Evolutionary conservation across 1,139 yeast species (phyloP).

Genomic region (Scheffersomyces insectosa): DNA sequence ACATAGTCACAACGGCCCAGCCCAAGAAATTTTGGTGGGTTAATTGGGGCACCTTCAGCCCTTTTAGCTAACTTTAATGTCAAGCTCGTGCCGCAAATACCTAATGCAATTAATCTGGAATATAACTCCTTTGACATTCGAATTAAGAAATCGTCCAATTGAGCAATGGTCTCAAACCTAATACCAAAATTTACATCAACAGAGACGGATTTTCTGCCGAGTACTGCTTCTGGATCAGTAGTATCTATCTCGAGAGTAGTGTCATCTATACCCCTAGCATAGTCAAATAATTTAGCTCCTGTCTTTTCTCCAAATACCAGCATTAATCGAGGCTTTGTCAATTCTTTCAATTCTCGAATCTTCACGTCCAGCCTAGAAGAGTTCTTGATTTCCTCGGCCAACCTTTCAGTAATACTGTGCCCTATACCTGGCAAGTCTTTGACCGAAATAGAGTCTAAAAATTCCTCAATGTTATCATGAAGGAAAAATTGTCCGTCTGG

Average conservation of each 20-base stretch:
- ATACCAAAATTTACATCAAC: constrained; percentile 94
- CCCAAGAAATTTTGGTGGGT: constrained; percentile 80
- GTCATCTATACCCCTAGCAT: constrained; percentile 67
- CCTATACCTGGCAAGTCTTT: constrained; percentile 89
- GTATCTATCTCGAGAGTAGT: constrained; percentile 53
- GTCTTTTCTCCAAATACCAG: constrained; percentile 64
- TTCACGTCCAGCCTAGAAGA: constrained; percentile 14
- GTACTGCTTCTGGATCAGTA: constrained; percentile 42
- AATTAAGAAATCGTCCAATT: constrained; percentile 64
- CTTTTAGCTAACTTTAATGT: constrained; percentile 68
- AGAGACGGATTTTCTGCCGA: constrained; percentile 72
- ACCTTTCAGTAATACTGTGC: constrained; percentile 43
- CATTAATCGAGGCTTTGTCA: constrained; percentile 40
- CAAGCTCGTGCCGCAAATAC: constrained; percentile 55
- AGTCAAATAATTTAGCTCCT: constrained; percentile 62
- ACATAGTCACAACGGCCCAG: constrained; percentile 75
- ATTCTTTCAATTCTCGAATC: constrained; percentile 33
- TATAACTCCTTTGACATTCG: constrained; percentile 62
- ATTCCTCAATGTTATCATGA: constrained; percentile 28
- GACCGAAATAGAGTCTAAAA: constrained; percentile 48
- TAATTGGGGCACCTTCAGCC: constrained; percentile 64
- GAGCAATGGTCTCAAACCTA: constrained; percentile 58
- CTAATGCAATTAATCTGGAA: constrained; percentile 47
- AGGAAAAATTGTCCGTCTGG: constrained; percentile 65
- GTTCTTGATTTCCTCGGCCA: constrained; percentile 23